Evolutionary conservation across 352 stramenopile species (phyloP), one percentile per base, ranked within the genome.

Genomic region (Phytophthora sp.): DNA sequence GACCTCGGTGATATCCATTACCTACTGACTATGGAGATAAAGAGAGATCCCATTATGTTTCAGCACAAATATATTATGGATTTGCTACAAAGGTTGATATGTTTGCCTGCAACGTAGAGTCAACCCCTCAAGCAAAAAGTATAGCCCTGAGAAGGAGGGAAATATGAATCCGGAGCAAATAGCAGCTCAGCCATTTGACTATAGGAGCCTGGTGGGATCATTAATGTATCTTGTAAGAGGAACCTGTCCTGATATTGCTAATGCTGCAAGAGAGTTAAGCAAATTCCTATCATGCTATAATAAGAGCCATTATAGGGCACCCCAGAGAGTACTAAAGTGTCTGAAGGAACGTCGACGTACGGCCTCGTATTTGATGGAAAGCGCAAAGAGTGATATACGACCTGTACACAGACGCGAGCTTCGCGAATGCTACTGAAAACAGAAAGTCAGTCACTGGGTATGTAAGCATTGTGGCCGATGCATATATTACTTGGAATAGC

Each of bases 401-500:
- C 7, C 21, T 62, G 46, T 52, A 61, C 24, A 61, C 26, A 59
- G n/a, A 60, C 53, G n/a, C 38, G 38, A 51, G 53, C 26, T 47
- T 54, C 41, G 42, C 55, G 41, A 62, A 54, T 62, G 54, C 54
- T 38, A 54, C 36, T 54, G 54, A 62, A 26, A 54, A 46, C 12
- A 12, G 30, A 53, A 53, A 55, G 39, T 51, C 38, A 26, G 27
- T 61, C 4, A 44, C 38, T 51, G 53, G 27, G 39, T 61, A 52
- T 50, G 38, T 61, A 2, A 52, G 38, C 23, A 61, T 61, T 33
- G 52, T 27, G 26, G 38, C 53, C n/a, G 27, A 51, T 60, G 26
- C 52, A 8, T 60, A 20, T 33, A 44, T 61, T 52, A 59, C n/a
- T 41, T 51, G 26, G 52, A 51, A 59, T 31, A 59, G 36, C n/a